phyloP scores from a whole-genome alignment of 129 eudicot genomes.

The Kitagawia praeruptora region DNA sequence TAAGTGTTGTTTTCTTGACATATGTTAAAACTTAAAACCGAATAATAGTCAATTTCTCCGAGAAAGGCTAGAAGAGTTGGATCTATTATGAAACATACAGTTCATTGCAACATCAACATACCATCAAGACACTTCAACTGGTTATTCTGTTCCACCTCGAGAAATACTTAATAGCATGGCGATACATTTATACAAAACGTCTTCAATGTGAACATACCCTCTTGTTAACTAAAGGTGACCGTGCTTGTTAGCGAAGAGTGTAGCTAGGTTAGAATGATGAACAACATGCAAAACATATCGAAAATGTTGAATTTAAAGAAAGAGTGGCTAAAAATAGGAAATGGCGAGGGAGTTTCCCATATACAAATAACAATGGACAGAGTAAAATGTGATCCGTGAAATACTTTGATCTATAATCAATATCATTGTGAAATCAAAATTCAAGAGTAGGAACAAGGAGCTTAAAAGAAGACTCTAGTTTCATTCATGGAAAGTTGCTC shows the following conservation, averaged over 20 bases:
- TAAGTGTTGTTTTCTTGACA: neutral
- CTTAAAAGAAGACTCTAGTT: neutral
- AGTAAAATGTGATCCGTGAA: neutral
- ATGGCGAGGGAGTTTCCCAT: too few species aligned
- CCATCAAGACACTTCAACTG: neutral
- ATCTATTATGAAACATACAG: neutral
- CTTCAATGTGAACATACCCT: neutral
- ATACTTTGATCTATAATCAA: too few species aligned
- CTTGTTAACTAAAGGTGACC: neutral
- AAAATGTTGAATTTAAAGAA: too few species aligned
- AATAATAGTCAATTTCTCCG: neutral
- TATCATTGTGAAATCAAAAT: neutral
- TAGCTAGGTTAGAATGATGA: neutral
- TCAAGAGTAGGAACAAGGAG: neutral
- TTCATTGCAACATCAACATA: neutral
- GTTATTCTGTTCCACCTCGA: neutral
- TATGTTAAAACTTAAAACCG: neutral
- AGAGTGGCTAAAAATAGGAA: too few species aligned
- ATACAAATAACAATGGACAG: too few species aligned
- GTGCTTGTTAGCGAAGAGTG: neutral
- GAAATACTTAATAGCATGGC: neutral
- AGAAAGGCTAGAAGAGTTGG: neutral
- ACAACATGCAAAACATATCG: neutral
- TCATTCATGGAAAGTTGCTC: slow-evolving; percentile 12
- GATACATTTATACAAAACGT: neutral